phyloP scores from a whole-genome alignment of 352 stramenopile species.

The Pseudoperonospora humuli region DNA sequence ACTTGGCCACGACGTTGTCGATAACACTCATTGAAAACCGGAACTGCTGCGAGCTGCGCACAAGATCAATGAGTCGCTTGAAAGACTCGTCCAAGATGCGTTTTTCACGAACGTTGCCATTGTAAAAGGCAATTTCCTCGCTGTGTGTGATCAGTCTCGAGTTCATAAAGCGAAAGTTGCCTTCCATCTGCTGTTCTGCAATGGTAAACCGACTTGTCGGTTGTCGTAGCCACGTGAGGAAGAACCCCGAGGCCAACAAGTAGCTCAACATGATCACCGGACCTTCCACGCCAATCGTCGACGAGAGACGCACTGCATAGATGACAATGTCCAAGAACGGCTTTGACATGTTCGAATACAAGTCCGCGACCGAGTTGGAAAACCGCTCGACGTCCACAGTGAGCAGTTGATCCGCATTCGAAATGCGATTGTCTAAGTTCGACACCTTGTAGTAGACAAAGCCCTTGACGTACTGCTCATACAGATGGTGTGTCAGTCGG shows the following conservation, averaged over 20 bases:
- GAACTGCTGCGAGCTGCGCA: constrained; percentile 78
- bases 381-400: constrained; percentile 85
- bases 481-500: constrained; percentile 71
- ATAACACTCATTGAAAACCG: constrained; percentile 75
- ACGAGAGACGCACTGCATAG: constrained; percentile 60
- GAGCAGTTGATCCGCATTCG: constrained; percentile 82
- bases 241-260: constrained; percentile 55
- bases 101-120: constrained; percentile 82
- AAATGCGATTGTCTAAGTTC: constrained; percentile 84
- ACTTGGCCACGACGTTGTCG: constrained; percentile 85
- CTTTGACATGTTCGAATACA: constrained; percentile 88
- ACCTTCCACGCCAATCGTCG: constrained; percentile 63
- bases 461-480: constrained; percentile 78
- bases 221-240: constrained; percentile 65
- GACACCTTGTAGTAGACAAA: constrained; percentile 90
- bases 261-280: constrained; percentile 66
- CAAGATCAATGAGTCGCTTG: constrained; percentile 44
- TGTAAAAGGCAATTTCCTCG: constrained; percentile 89
- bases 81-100: constrained; percentile 70
- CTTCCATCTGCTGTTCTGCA: constrained; percentile 75
- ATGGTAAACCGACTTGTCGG: constrained; percentile 76
- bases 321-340: constrained; percentile 77
- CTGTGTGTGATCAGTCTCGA: constrained; percentile 82
- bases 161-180: constrained; percentile 85
- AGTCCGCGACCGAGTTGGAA: constrained; percentile 65